These are phyloP conservation scores for Cryptococcus sp. DNA, from an alignment of 1,284 basidiomycete genomes.

Conservation along the genomic window DNA sequence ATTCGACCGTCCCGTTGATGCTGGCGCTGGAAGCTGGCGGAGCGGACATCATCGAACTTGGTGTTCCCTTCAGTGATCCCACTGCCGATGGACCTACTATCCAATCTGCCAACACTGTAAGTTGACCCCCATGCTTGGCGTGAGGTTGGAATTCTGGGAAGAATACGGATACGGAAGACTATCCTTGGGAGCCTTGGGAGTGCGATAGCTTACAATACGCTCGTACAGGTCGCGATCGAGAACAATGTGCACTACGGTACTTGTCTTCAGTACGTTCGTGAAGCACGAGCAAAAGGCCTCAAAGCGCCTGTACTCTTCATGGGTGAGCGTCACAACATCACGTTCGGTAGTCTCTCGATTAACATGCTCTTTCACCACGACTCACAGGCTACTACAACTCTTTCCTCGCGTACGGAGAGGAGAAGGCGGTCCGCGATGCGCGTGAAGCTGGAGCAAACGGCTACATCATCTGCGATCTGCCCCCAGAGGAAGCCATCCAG, in stretches of 20 bases:
- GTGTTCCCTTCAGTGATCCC: constrained; percentile 95
- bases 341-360: constrained; percentile 7
- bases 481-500: constrained; percentile 89
- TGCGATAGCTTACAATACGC: not conserved
- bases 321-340: constrained; percentile 62
- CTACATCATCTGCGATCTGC: constrained; percentile 96
- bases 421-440: constrained; percentile 87
- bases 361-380: not conserved
- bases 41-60: constrained; percentile 93
- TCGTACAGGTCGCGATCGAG: constrained; percentile 71
- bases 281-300: constrained; percentile 79
- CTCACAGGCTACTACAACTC: constrained; percentile 91
- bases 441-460: constrained; percentile 89
- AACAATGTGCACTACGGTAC: constrained; percentile 74
- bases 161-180: too few relatives aligned
- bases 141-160: too few relatives aligned
- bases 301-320: constrained; percentile 87
- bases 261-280: constrained; percentile 73
- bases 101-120: constrained; percentile 85
- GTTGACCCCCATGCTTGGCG: constrained; percentile 34
- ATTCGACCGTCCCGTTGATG: constrained; percentile 83
- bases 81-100: constrained; percentile 92
- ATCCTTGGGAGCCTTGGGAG: not conserved
- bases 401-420: constrained; percentile 90
- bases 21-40: constrained; percentile 91